These are phyloP conservation scores for Arachnopeziza araneosa DNA, from an alignment of 2,329 filamentous ascomycete species.

Conservation along the genomic window DNA sequence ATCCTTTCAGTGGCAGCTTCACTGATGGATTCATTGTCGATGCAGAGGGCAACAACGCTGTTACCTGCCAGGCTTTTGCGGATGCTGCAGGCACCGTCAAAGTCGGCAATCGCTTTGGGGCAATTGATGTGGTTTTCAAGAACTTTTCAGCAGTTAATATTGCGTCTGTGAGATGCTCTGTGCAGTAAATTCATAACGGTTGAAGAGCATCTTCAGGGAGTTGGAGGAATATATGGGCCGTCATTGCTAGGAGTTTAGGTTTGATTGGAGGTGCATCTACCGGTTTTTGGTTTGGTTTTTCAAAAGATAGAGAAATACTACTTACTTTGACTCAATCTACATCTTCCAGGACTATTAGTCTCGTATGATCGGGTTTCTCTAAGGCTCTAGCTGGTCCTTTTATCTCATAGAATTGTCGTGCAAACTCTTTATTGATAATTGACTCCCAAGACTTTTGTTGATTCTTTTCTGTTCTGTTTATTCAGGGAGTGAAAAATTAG, in stretches of 20 bases:
- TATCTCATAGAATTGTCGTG: too few relatives aligned
- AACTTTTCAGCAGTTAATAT: neutral
- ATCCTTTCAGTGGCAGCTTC: conserved; percentile 1
- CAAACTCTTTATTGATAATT: too few relatives aligned
- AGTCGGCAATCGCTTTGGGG: conserved; percentile 1
- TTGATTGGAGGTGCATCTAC: neutral
- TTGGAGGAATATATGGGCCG: neutral
- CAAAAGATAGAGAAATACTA: neutral
- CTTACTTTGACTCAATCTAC: too few relatives aligned
- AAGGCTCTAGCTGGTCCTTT: too few relatives aligned
- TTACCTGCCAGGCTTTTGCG: conserved; percentile 38
- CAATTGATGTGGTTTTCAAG: neutral
- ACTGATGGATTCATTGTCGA: conserved; percentile 26
- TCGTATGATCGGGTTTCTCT: too few relatives aligned
- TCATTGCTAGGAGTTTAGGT: neutral
- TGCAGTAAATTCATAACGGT: neutral
- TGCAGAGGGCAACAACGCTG: conserved; percentile 32
- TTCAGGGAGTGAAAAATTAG: too few relatives aligned
- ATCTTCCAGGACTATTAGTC: too few relatives aligned
- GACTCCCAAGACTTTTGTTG: too few relatives aligned
- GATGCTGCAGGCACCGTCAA: conserved; percentile 1
- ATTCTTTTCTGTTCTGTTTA: too few relatives aligned
- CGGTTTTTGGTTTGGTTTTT: neutral
- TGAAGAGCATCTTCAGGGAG: neutral
- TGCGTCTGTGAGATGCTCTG: neutral